Evolutionary conservation across 139 green algal species (phyloP).

Genomic region (Medakamo hakoo): DNA sequence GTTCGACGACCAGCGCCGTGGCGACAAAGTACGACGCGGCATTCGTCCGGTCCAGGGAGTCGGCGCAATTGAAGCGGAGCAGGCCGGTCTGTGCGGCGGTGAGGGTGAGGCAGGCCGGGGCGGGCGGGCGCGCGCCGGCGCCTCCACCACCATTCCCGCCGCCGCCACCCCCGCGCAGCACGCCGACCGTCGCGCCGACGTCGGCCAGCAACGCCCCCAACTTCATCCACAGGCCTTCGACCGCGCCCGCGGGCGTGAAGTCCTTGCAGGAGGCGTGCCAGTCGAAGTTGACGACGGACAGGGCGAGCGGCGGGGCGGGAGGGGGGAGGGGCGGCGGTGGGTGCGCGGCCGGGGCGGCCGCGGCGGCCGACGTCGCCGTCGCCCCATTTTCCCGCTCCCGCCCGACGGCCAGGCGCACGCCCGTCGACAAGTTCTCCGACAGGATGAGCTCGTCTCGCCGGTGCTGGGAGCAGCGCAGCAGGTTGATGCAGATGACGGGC

Average conservation of each 20-base stretch:
- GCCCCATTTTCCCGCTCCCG: neutral
- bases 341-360: neutral
- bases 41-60: constrained; percentile 96
- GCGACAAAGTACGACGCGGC: constrained; percentile 80
- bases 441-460: constrained; percentile 48
- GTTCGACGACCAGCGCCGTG: constrained; percentile 35
- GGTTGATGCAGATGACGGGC: constrained; percentile 78
- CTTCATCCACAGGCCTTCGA: constrained; percentile 81
- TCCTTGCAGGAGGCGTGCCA: constrained; percentile 88
- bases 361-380: neutral
- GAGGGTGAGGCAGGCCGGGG: neutral
- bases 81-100: constrained; percentile 33
- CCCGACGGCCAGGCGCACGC: neutral
- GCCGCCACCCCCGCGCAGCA: constrained; percentile 2
- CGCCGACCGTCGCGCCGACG: constrained; percentile 24
- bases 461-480: constrained; percentile 66
- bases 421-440: constrained; percentile 24
- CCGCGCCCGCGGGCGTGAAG: constrained; percentile 60
- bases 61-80: constrained; percentile 93
- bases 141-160: neutral
- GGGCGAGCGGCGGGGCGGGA: neutral
- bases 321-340: neutral
- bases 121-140: neutral
- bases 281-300: constrained; percentile 71
- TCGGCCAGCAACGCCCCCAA: constrained; percentile 28